Conservation (phyloP, 2,329 filamentous ascomycete species). For the Calonectria pseudoreteaudii region DNA sequence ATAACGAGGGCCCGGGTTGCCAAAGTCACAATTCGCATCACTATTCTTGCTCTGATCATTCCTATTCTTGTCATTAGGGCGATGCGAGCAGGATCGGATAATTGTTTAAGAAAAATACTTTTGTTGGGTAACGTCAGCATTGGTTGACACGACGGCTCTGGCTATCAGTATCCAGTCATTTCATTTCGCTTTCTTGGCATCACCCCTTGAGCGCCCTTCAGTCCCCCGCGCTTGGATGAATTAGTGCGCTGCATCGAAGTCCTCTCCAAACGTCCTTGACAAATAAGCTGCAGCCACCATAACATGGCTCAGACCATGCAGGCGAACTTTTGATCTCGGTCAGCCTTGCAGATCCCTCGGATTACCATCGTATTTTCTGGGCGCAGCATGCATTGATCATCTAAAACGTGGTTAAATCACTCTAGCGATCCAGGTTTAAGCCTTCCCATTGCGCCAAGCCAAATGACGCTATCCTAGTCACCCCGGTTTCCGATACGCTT, state of each 20-base stretch:
- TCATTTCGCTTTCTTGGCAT: not conserved
- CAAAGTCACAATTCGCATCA: not conserved
- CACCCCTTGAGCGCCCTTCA: not conserved
- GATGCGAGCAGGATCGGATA: not conserved
- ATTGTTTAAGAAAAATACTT: not conserved
- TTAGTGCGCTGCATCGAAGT: not conserved
- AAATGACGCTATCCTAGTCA: not conserved
- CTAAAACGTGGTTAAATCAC: not conserved
- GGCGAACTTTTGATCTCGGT: not conserved
- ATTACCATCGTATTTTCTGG: not conserved
- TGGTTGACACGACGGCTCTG: not conserved
- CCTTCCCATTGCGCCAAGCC: not conserved
- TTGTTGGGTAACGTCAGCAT: not conserved
- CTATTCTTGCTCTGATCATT: not conserved
- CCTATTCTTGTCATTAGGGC: not conserved
- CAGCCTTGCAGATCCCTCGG: not conserved
- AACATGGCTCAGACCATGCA: not conserved
- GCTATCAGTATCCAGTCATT: not conserved
- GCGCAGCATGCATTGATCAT: not conserved
- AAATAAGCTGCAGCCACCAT: not conserved
- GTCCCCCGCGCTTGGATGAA: not conserved
- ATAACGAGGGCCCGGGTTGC: not conserved
- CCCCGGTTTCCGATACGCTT: not conserved
- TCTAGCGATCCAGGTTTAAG: not conserved
- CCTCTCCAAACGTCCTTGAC: not conserved